Percentiles rank a stretch among this genome's conserved stretches.
Conservation (phyloP, 352 stramenopile genomes). For the Pythium phragmitis region DNA sequence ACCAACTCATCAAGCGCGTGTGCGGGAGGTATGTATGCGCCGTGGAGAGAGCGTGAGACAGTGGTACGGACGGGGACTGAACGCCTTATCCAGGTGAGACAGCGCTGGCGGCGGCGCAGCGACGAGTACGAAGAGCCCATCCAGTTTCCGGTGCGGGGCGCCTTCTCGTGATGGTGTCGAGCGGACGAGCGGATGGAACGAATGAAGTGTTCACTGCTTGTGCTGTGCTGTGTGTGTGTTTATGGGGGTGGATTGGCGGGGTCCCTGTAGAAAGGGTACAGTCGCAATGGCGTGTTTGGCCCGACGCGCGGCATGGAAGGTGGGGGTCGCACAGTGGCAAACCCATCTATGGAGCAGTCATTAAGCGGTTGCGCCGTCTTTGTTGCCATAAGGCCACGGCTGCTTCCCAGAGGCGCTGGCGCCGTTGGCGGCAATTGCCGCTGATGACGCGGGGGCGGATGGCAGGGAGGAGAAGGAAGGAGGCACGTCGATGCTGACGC, state of each 20-base stretch:
- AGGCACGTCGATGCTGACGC: no score
- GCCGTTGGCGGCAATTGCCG: neutral
- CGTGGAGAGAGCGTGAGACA: no score
- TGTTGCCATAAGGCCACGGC: neutral
- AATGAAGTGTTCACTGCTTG: neutral
- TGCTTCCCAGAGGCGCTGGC: neutral
- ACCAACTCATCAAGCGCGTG: neutral
- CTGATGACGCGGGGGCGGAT: neutral
- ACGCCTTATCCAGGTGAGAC: neutral
- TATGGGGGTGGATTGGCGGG: neutral
- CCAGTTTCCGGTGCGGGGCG: neutral
- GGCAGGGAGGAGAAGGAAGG: neutral
- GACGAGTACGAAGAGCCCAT: slow-evolving; percentile 1
- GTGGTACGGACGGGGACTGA: no score
- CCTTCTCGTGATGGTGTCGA: neutral
- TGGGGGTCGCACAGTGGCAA: neutral
- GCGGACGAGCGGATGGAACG: neutral
- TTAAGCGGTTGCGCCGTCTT: neutral
- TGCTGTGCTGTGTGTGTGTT: neutral
- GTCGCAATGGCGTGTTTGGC: slow-evolving; percentile 3
- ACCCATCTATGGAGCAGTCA: neutral
- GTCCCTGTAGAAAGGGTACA: slow-evolving; percentile 2
- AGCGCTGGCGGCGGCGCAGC: neutral
- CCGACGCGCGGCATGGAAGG: slow-evolving; percentile 1
- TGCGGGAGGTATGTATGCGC: neutral